Conservation (phyloP, 1,284 basidiomycete genomes). For the Spongiforma sp. region DNA sequence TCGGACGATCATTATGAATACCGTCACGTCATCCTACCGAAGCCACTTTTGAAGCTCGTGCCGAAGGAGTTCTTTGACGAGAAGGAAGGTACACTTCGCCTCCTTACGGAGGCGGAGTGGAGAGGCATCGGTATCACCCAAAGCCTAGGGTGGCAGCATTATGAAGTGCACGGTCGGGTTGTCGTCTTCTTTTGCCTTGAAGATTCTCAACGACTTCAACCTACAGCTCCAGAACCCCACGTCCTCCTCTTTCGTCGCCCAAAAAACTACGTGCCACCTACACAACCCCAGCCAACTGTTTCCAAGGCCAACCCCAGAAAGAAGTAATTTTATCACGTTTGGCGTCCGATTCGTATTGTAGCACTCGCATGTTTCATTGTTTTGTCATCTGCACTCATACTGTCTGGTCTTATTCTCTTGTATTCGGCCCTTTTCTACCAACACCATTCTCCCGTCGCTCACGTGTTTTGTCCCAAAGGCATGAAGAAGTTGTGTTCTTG, state of each 20-base stretch:
- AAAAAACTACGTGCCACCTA: slow-evolving; percentile 64
- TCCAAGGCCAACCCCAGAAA: slow-evolving; percentile 43
- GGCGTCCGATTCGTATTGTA: slow-evolving; percentile 19
- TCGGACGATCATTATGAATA: slow-evolving; percentile 87
- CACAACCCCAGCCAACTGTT: slow-evolving; percentile 41
- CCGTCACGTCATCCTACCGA: slow-evolving; percentile 91
- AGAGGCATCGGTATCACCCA: slow-evolving; percentile 95
- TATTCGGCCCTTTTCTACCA: slow-evolving; percentile 14
- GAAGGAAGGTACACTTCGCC: slow-evolving; percentile 83
- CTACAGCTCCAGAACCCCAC: slow-evolving; percentile 83
- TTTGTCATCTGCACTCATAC: slow-evolving; percentile 27
- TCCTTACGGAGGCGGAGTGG: slow-evolving; percentile 91
- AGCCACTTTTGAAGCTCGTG: slow-evolving; percentile 85
- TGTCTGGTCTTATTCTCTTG: slow-evolving; percentile 14
- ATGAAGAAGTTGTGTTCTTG: slow-evolving; percentile 12
- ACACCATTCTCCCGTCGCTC: slow-evolving; percentile 9
- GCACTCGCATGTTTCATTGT: slow-evolving; percentile 31
- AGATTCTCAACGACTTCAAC: slow-evolving; percentile 16
- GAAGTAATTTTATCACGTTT: slow-evolving; percentile 30
- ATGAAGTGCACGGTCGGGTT: slow-evolving; percentile 90
- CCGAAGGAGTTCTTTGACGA: slow-evolving; percentile 83
- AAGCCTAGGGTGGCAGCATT: slow-evolving; percentile 97
- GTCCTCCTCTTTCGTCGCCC: slow-evolving; percentile 80
- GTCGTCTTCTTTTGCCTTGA: neutral
- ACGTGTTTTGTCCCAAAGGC: slow-evolving; percentile 14